These are phyloP conservation scores for Fusarium sp. DNA, from an alignment of 2,329 filamentous ascomycete genomes.

Conservation along the genomic window DNA sequence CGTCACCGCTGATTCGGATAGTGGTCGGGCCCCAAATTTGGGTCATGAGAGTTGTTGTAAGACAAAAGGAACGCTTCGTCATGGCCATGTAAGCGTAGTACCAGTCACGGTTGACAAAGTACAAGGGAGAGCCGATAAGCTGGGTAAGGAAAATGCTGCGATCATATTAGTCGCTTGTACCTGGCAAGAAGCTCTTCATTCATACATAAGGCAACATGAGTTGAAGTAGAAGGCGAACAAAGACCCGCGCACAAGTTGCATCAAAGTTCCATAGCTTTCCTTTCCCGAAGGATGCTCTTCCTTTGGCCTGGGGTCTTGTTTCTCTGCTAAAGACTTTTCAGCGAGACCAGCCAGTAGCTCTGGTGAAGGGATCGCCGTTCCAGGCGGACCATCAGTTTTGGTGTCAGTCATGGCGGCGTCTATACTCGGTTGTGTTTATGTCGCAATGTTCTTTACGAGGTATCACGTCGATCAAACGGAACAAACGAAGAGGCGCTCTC, in stretches of 20 bases:
- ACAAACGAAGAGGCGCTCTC: slow-evolving; percentile 5
- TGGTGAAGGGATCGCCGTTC: slow-evolving; percentile 48
- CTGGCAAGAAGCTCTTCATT: slow-evolving; percentile 50
- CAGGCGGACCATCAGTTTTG: slow-evolving; percentile 40
- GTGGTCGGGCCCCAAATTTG: slow-evolving; percentile 89
- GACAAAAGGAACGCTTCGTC: slow-evolving; percentile 86
- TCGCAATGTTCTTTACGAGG: background rate
- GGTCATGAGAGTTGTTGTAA: slow-evolving; percentile 82
- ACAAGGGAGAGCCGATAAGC: slow-evolving; percentile 80
- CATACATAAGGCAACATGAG: slow-evolving; percentile 63
- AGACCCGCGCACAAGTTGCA: slow-evolving; percentile 66
- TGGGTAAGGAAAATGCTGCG: slow-evolving; percentile 76
- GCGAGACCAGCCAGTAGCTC: slow-evolving; percentile 45
- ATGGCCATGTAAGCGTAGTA: slow-evolving; percentile 90
- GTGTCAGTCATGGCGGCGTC: slow-evolving; percentile 45
- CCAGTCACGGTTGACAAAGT: slow-evolving; percentile 79
- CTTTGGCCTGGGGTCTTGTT: slow-evolving; percentile 7
- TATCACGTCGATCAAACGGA: slow-evolving; percentile 4
- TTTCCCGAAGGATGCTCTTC: slow-evolving; percentile 66
- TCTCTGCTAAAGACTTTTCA: slow-evolving; percentile 30
- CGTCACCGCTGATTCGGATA: slow-evolving; percentile 86
- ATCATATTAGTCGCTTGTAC: slow-evolving; percentile 19
- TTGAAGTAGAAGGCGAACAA: slow-evolving; percentile 66
- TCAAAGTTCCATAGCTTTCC: slow-evolving; percentile 62
- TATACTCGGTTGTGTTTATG: slow-evolving; percentile 8